Evolutionary conservation across 495 filamentous ascomycete species (phyloP), one percentile per base, ranked within the genome.

Genomic region (Chaetomium tenue): DNA sequence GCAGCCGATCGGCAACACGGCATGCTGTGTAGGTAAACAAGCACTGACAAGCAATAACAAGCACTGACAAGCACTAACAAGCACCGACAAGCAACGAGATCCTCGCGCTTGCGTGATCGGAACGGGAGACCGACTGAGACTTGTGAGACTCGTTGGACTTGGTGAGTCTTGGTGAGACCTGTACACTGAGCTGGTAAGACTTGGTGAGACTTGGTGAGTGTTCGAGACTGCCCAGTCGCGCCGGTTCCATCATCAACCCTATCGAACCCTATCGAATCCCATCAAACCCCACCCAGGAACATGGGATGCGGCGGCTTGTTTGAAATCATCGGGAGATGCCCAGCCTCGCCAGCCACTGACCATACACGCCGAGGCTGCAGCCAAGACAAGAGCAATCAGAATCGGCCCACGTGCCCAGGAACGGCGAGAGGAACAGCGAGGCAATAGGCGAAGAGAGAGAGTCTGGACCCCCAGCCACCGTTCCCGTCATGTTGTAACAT

Each of bases 91-190:
- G 48, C 16, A 18, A 33, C 53, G 13, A 6, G 18, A 20, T 11
- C 54, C 7, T 13, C 20, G 54, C 33, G 5, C 22, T 58, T 58
- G 56, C 40, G 56, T 58, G 56, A 58, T 46, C 56, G 56, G 56
- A 12, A n/a, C 39, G n/a, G 15, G 6, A 18, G 30, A 56, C 11
- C 23, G 53, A 5, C 53, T 37, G 53, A 37, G 33, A 37, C 9
- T 37, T 37, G 33, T 37, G 33, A 37, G 33, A 37, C 33, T 37
- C 28, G 28, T 30, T 3, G 7, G 33, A 37, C 33, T 37, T 37
- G 33, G 6, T 37, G 33, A 37, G 33, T 7, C 33, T 37, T 37
- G 33, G 33, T 37, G 33, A 37, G 33, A 37, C 33, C 1, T 9
- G 33, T n/a, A n/a, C n/a, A n/a, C n/a, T n/a, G 33, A 37, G 5